Evolutionary conservation across 1,284 basidiomycete genomes (phyloP).

Genomic region (Athelia sp.): DNA sequence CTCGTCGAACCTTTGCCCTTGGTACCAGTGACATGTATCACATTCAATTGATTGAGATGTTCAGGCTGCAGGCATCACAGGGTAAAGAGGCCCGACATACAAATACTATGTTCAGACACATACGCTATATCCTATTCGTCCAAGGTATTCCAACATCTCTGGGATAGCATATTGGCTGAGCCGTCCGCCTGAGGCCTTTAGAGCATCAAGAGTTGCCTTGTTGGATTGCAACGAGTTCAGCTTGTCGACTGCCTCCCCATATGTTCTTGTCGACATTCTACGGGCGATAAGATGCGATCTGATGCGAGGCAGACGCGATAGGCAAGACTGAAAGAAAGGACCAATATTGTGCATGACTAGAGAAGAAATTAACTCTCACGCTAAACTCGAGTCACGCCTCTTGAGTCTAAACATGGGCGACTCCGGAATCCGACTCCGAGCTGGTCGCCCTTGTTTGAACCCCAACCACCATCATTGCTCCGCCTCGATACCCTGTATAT

Average conservation of each 20-base stretch:
- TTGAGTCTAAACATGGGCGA: no score
- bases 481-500: no score
- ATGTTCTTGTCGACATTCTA: conserved; percentile 54
- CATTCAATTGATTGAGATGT: conserved; percentile 86
- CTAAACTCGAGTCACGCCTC: no score
- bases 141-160: conserved; percentile 90
- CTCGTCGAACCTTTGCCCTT: conserved; percentile 99
- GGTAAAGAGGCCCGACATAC: no score
- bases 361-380: no score
- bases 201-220: conserved; percentile 84
- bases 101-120: conserved; percentile 18
- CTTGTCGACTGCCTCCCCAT: conserved; percentile 78
- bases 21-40: conserved; percentile 96
- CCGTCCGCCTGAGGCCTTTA: conserved; percentile 72
- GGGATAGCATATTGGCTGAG: conserved; percentile 72
- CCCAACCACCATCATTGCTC: no score
- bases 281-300: conserved; percentile 17
- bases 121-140: conserved; percentile 84
- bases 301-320: conserved; percentile 9
- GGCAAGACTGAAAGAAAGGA: conserved; percentile 13
- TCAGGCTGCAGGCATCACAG: conserved; percentile 48
- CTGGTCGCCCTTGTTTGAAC: no score
- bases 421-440: no score
- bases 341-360: no score
- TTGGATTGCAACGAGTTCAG: conserved; percentile 95